Conservation (phyloP, 306 rosid species). For the Hippophae rhamnoides region DNA sequence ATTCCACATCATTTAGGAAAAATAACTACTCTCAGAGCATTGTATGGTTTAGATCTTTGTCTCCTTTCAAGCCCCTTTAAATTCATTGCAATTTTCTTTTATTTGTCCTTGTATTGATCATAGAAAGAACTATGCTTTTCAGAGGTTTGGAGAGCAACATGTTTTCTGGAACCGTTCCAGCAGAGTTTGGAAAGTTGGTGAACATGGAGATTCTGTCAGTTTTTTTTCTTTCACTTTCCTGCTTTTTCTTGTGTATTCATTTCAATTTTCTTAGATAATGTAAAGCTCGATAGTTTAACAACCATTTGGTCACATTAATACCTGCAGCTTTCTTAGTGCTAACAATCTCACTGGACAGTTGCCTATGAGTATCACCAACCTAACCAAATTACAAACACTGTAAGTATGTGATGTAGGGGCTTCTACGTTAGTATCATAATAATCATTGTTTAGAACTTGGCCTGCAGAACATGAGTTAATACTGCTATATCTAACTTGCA, state of each 20-base stretch:
- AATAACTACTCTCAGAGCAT: constrained; percentile 16
- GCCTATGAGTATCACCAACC: not conserved
- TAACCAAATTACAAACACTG: constrained; percentile 14
- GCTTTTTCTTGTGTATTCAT: not conserved
- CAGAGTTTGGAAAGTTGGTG: constrained; percentile 19
- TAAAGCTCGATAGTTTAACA: not conserved
- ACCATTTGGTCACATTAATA: not conserved
- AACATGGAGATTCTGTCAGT: constrained; percentile 20
- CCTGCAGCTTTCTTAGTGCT: constrained; percentile 20
- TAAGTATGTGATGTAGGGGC: constrained; percentile 1
- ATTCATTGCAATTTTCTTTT: not conserved
- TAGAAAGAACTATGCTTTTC: not conserved
- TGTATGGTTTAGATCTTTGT: constrained; percentile 13
- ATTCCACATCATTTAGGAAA: constrained; percentile 23
- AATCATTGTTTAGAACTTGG: not conserved
- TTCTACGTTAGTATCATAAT: not conserved
- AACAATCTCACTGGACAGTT: constrained; percentile 29
- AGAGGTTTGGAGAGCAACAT: constrained; percentile 21
- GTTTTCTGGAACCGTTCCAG: constrained; percentile 22
- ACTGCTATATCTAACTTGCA: not conserved
- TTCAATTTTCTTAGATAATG: not conserved
- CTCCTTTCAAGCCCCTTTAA: not conserved
- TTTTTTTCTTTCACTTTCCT: not conserved
- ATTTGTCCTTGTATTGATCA: not conserved
- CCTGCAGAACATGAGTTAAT: not conserved